phyloP scores from a whole-genome alignment of 495 filamentous ascomycete species.

The Aspergillus sparsus region DNA sequence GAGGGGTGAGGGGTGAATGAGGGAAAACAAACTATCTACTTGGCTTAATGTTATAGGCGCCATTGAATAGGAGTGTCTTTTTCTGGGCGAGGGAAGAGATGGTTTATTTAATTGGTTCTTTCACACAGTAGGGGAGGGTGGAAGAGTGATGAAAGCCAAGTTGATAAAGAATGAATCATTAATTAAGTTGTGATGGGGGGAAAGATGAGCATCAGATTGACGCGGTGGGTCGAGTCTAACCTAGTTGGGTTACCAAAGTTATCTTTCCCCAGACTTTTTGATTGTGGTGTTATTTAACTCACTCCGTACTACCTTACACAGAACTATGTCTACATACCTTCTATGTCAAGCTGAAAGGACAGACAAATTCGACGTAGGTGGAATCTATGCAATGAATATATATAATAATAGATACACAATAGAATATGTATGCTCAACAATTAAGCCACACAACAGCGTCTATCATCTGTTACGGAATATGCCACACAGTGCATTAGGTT shows the following conservation, averaged over 20 bases:
- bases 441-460: neutral
- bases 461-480: conserved; percentile 6
- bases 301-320: no score
- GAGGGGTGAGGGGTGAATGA: neutral
- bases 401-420: conserved; percentile 2
- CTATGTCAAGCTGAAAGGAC: neutral
- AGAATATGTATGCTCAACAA: neutral
- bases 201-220: neutral
- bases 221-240: conserved; percentile 5
- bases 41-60: conserved; percentile 47
- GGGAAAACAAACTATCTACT: conserved; percentile 49
- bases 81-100: conserved; percentile 11
- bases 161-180: no score
- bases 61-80: conserved; percentile 30
- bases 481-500: neutral
- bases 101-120: conserved; percentile 2
- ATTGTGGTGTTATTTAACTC: no score
- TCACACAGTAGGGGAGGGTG: neutral
- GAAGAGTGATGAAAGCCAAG: neutral
- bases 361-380: neutral
- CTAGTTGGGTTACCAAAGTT: neutral
- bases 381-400: neutral
- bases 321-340: neutral
- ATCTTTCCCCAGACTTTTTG: no score
- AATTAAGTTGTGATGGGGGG: no score